Evolutionary conservation across 805 yeast genomes (phyloP).

Genomic region (Pichia scutulata): DNA sequence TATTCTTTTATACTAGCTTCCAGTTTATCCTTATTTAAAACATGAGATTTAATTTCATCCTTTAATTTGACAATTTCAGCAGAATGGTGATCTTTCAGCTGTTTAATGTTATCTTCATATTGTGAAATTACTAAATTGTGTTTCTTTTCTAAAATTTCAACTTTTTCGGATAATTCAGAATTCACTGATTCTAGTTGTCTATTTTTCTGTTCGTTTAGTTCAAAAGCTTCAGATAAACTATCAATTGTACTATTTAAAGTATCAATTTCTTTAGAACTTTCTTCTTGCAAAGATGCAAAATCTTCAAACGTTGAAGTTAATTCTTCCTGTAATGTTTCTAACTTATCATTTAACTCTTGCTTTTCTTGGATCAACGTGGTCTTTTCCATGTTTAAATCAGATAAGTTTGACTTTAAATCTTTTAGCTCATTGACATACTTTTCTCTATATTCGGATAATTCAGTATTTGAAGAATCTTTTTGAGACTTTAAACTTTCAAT

Average conservation of each 20-base stretch:
- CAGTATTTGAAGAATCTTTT: constrained; percentile 15
- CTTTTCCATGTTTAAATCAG: constrained; percentile 12
- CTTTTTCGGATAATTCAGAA: constrained; percentile 4
- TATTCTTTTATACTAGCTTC: background rate
- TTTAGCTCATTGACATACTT: background rate
- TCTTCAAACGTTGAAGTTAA: constrained; percentile 17
- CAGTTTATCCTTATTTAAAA: constrained; percentile 9
- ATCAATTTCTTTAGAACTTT: constrained; percentile 16
- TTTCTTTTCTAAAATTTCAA: background rate
- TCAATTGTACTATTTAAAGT: constrained; percentile 30
- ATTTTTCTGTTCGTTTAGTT: constrained; percentile 7
- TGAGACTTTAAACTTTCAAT: constrained; percentile 22
- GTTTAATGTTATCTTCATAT: constrained; percentile 1
- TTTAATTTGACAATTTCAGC: background rate
- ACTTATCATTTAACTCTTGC: constrained; percentile 7
- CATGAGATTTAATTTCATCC: constrained; percentile 1
- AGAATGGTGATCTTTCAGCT: background rate
- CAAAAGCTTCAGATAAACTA: constrained; percentile 17
- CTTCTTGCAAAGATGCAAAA: constrained; percentile 16
- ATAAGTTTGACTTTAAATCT: background rate
- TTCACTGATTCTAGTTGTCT: constrained; percentile 4
- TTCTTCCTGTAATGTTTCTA: constrained; percentile 14
- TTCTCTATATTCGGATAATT: constrained; percentile 10
- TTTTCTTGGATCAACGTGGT: constrained; percentile 15
- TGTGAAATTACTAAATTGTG: background rate